Base-by-base conservation (phyloP, 768 basidiomycete species). In the Lactifluus rugatus region DNA sequence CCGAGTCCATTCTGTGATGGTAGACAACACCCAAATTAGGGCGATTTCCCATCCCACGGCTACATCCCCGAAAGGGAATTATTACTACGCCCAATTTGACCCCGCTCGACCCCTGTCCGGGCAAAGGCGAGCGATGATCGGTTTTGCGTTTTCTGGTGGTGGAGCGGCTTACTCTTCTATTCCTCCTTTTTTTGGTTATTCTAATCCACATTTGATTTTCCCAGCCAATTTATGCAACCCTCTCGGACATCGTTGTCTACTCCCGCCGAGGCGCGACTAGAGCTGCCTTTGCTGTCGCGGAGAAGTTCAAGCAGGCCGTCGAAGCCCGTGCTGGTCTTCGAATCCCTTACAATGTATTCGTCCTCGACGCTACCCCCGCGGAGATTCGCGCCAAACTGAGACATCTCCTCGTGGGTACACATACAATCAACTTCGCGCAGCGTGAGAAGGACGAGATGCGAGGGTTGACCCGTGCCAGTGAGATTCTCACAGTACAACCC, bases 201-300 rank as follows among this genome's bases (percentile, higher is more conserved):
- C 58, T 37, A 66, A 69, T 31, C 28, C 37, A 11, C n/a, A 10
- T 58, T 47, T 57, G 57, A 48, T 54, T 46, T 46, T 2, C 31
- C 47, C 48, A 90, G 89, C 82, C 88, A 45, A 87, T 93, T 57
- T 91, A 89, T 65, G 84, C 86, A 1, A 86, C 89, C 7, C 75
- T 95, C n/a, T 91, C 89, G 46, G 93, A 95, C 65, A 83, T 95
- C 37, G 84, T 93, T 61, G 74, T 95, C 26, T 94, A 93, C 71
- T 91, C 89, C 14, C 89, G 89, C 8, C 78, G 66, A 34, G 89
- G 89, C 11, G 67, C 72, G 36, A 75, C 76, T 0, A 75, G 78
- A 23, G 66, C 75, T n/a, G 80, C 85, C 0, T 66, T 82, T 44
- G 72, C 77, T 23, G 76, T 88, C 34, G 88, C 88, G 0, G 75